Evolutionary conservation across 345 rosid genomes (phyloP).

Genomic region (Melaleuca alternifolia): DNA sequence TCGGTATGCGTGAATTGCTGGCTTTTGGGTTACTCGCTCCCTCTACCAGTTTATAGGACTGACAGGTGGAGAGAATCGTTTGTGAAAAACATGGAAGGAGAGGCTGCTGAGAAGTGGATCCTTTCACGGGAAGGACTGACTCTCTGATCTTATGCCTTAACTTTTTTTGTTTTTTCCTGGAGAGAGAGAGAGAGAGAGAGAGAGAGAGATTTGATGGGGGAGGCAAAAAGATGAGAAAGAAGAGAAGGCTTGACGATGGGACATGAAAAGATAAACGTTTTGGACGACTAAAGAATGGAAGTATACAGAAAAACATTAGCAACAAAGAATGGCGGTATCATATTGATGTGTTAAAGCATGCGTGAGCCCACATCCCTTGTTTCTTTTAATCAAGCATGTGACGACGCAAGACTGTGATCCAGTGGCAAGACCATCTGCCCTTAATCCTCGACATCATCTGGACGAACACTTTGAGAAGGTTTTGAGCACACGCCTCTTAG

Average conservation of each 20-base stretch:
- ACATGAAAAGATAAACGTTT: background rate
- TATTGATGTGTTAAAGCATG: background rate
- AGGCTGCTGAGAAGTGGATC: background rate
- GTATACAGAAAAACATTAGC: background rate
- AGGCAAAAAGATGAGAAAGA: background rate
- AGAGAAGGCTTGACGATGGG: background rate
- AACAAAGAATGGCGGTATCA: background rate
- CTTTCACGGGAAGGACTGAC: background rate
- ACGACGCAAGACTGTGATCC: background rate
- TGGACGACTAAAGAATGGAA: background rate
- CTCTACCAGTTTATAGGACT: background rate
- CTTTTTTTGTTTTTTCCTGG: background rate
- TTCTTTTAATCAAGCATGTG: background rate
- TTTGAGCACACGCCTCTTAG: background rate
- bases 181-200: background rate
- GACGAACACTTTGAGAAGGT: background rate
- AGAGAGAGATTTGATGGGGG: background rate
- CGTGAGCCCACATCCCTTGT: background rate
- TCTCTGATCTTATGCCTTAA: background rate
- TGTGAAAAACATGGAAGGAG: background rate
- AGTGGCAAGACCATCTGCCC: background rate
- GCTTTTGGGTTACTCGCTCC: background rate
- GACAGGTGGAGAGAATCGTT: background rate
- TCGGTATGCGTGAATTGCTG: background rate
- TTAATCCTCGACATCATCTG: background rate